Conservation (phyloP, 768 basidiomycete species). For the Boletus vermiculosoides region DNA sequence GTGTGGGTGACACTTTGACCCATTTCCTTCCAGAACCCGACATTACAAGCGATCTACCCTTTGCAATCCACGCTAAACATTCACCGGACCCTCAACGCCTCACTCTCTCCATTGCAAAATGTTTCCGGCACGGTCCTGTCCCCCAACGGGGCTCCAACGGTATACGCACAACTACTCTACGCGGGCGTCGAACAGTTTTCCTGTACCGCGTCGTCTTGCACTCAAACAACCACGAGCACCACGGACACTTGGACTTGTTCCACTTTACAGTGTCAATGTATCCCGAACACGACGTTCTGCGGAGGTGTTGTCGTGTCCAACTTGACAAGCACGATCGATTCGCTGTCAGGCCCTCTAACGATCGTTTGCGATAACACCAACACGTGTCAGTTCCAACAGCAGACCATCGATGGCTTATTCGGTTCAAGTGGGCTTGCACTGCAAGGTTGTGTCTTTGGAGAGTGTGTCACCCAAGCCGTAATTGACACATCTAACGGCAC, state of each 20-base stretch:
- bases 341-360: constrained; percentile 59
- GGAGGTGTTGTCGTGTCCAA: constrained; percentile 47
- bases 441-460: constrained; percentile 77
- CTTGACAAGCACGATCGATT: constrained; percentile 63
- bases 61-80: constrained; percentile 72
- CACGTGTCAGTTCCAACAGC: constrained; percentile 77
- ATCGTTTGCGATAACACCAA: constrained; percentile 65
- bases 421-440: constrained; percentile 72
- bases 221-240: constrained; percentile 47
- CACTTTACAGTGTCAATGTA: constrained; percentile 73
- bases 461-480: constrained; percentile 81
- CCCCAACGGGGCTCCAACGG: constrained; percentile 54
- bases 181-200: constrained; percentile 86
- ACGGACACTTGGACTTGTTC: constrained; percentile 66
- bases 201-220: constrained; percentile 71
- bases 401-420: constrained; percentile 63
- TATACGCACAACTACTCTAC: constrained; percentile 75
- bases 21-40: constrained; percentile 63
- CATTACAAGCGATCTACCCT: constrained; percentile 74
- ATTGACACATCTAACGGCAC: constrained; percentile 56
- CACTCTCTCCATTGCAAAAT: constrained; percentile 57
- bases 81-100: constrained; percentile 68
- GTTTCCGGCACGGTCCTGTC: constrained; percentile 27
- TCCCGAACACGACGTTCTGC: constrained; percentile 70
- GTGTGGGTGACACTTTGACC: background rate